phyloP scores from a whole-genome alignment of 805 yeast genomes.

The Blastobotrys americana region DNA sequence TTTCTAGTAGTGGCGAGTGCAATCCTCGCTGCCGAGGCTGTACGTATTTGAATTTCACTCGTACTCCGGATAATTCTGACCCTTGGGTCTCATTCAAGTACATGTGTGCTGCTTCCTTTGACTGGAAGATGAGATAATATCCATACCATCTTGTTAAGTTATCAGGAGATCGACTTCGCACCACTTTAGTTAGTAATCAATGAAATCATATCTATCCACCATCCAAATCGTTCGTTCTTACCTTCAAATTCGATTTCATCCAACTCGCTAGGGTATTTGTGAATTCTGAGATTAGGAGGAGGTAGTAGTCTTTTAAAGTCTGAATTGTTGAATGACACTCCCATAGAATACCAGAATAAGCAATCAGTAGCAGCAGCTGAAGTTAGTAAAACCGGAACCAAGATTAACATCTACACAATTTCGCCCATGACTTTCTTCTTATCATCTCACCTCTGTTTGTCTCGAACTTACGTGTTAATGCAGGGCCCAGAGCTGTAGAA shows the following conservation, averaged over 20 bases:
- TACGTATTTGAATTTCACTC: constrained; percentile 41
- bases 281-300: constrained; percentile 16
- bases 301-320: constrained; percentile 31
- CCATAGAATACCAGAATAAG: constrained; percentile 31
- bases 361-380: constrained; percentile 18
- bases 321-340: constrained; percentile 24
- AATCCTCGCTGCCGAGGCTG: constrained; percentile 18
- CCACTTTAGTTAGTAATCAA: constrained; percentile 25
- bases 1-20: constrained; percentile 21
- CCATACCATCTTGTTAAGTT: constrained; percentile 40
- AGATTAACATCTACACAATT: too few species aligned
- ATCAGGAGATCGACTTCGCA: constrained; percentile 44
- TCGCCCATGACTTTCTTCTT: too few species aligned
- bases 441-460: too few species aligned
- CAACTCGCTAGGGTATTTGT: constrained; percentile 12
- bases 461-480: too few species aligned
- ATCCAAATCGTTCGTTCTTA: constrained; percentile 12
- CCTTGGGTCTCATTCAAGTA: constrained; percentile 46
- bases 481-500: too few species aligned
- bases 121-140: constrained; percentile 48
- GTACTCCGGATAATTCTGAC: constrained; percentile 45
- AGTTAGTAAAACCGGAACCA: too few species aligned
- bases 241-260: constrained; percentile 18
- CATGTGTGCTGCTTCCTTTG: constrained; percentile 42
- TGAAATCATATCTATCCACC: too few species aligned